Evolutionary conservation across 1,284 basidiomycete genomes (phyloP).

Genomic region (Trametes sp.): DNA sequence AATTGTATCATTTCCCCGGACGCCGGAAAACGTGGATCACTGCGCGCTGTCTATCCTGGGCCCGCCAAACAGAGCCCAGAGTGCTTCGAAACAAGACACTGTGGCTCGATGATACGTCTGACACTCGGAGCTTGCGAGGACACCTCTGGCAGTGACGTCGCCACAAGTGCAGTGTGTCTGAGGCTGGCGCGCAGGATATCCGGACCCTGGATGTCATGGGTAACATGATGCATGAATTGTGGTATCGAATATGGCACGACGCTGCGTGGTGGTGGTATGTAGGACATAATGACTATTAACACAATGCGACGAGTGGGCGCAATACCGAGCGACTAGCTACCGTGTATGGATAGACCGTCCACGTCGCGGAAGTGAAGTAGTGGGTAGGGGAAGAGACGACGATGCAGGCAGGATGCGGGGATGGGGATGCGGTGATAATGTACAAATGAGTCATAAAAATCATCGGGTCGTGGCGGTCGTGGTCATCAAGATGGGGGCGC

Average conservation of each 20-base stretch:
- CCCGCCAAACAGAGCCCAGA: conserved; percentile 3
- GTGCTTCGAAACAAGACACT: not conserved
- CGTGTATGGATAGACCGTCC: conserved; percentile 36
- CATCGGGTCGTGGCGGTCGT: conserved; percentile 31
- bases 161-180: too few species aligned
- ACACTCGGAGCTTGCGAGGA: not conserved
- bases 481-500: conserved; percentile 28
- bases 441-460: conserved; percentile 35
- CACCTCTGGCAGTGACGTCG: too few species aligned
- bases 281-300: conserved; percentile 26
- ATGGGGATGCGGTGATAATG: conserved; percentile 28
- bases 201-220: conserved; percentile 4
- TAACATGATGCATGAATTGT: conserved; percentile 19
- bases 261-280: conserved; percentile 20
- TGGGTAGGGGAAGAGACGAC: not conserved
- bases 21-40: conserved; percentile 28
- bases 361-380: conserved; percentile 18
- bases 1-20: conserved; percentile 22
- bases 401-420: not conserved
- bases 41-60: conserved; percentile 14
- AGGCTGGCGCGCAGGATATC: too few species aligned
- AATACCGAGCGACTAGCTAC: conserved; percentile 24
- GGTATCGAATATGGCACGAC: conserved; percentile 13
- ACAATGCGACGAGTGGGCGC: conserved; percentile 25
- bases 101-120: not conserved